Evolutionary conservation across 805 yeast species (phyloP), one percentile per base, ranked within the genome.

Genomic region (Starmerella davenportii): DNA sequence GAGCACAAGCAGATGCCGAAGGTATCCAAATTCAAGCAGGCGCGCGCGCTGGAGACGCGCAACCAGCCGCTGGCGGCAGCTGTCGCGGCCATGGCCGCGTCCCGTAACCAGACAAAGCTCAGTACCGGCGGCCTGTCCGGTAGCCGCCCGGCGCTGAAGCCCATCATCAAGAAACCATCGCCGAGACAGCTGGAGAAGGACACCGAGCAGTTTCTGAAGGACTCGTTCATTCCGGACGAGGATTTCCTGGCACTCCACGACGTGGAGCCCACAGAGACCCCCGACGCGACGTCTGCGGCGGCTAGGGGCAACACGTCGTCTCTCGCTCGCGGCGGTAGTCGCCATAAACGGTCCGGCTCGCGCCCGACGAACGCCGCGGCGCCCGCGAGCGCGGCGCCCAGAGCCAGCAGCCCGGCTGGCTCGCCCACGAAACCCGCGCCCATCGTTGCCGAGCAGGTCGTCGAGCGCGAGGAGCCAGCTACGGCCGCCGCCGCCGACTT

Each of bases 161-260:
- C 15, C 15, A 15, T 15, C 4, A 23, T 23, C 9, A 23, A 23
- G 25, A 23, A 23, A 23, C 25, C 25, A 7, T n/a, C 13, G 30
- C 30, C 30, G 5, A n/a, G 13, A n/a, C 16, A 9, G 14, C 16
- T 27, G 33, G 16, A 5, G 33, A 34, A 35, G 8, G 46, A 39
- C 17, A 50, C 54, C 0, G 35, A 44, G 4, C 15, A 34, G 21
- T 36, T 43, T n/a, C 48, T 38, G 21, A 45, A 47, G 14, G 42
- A 45, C 1, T 45, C 53, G 1, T 48, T 46, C 27, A 36, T 51
- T 5, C 48, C 51, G 14, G 54, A 51, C 27, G 49, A 43, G 4
- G 46, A 44, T 13, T 51, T 50, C 28, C 32, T 51, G 5, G 38
- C 21, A 11, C 37, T 51, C 15, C 51, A 51, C 21, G 51, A 42